Evolutionary conservation across 176 grass and related monocot species (phyloP).

Genomic region (Ampelocalamus luodianensis): DNA sequence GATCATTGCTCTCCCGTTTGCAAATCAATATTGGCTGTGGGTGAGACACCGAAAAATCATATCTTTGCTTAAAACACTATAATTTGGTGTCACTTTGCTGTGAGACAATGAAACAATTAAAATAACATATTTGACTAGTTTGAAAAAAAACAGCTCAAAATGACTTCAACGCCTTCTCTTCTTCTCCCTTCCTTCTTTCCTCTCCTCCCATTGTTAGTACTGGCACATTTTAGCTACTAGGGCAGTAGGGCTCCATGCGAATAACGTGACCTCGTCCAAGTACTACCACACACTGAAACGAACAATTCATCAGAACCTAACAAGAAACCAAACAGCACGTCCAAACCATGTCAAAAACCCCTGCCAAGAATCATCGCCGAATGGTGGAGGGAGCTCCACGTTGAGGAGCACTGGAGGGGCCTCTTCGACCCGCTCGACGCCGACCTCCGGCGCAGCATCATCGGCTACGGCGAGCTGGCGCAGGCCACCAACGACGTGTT

Average conservation of each 20-base stretch:
- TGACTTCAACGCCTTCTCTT: too few species aligned
- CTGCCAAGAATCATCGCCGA: conserved; percentile 37
- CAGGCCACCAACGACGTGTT: conserved; percentile 58
- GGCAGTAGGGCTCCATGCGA: background rate
- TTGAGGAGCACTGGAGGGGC: conserved; percentile 50
- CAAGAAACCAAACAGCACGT: background rate
- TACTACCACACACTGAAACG: background rate
- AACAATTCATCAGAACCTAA: background rate
- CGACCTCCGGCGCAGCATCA: conserved; percentile 56
- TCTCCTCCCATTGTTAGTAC: too few species aligned
- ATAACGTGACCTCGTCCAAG: background rate
- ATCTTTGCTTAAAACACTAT: too few species aligned
- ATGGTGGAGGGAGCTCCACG: conserved; percentile 58
- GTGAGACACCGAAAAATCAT: too few species aligned
- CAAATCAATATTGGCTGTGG: too few species aligned
- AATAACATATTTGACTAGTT: too few species aligned
- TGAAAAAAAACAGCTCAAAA: too few species aligned
- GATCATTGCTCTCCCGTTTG: too few species aligned
- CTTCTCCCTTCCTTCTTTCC: too few species aligned
- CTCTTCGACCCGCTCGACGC: conserved; percentile 54
- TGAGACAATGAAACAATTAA: too few species aligned
- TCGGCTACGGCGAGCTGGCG: conserved; percentile 59
- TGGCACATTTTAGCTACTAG: background rate
- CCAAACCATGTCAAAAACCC: background rate
- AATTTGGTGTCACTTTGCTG: too few species aligned